These are phyloP conservation scores for Dipodascus geniculatus DNA, from an alignment of 805 yeast species.

Conservation along the genomic window DNA sequence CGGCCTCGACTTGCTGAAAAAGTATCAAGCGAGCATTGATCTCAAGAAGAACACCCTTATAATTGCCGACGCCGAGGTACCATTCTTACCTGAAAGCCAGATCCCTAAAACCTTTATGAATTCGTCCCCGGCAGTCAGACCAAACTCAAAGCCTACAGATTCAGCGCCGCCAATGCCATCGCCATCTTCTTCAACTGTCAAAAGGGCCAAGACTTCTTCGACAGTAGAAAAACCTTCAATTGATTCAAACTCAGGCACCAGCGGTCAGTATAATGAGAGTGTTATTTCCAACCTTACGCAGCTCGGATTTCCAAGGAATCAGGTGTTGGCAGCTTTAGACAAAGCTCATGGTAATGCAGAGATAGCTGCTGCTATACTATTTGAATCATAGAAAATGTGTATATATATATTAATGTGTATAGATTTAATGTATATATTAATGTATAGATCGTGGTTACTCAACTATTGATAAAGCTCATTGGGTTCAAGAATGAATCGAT, in stretches of 20 bases:
- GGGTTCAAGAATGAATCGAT: neutral
- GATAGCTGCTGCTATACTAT: slow-evolving; percentile 71
- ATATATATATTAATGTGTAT: neutral
- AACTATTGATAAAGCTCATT: neutral
- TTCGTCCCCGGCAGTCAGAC: slow-evolving; percentile 6
- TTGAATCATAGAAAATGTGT: slow-evolving; percentile 19
- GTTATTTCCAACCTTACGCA: slow-evolving; percentile 38
- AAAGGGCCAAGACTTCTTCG: slow-evolving; percentile 7
- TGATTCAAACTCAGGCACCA: slow-evolving; percentile 6
- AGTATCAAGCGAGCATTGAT: slow-evolving; percentile 78
- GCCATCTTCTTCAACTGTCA: slow-evolving; percentile 12
- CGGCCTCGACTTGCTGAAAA: slow-evolving; percentile 82
- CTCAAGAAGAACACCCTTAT: slow-evolving; percentile 50
- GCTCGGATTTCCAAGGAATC: slow-evolving; percentile 59
- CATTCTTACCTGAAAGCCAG: slow-evolving; percentile 64
- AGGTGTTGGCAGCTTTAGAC: slow-evolving; percentile 54
- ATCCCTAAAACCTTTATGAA: slow-evolving; percentile 34
- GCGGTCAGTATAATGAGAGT: slow-evolving; percentile 24
- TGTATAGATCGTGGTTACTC: neutral
- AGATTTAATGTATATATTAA: neutral
- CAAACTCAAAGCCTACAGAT: slow-evolving; percentile 16
- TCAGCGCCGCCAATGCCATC: slow-evolving; percentile 17
- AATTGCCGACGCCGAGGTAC: slow-evolving; percentile 62
- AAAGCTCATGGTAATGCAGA: slow-evolving; percentile 71
- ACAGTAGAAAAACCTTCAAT: slow-evolving; percentile 4